phyloP scores from a whole-genome alignment of 805 yeast species.

The Sugiyamaella qingdaonensis region DNA sequence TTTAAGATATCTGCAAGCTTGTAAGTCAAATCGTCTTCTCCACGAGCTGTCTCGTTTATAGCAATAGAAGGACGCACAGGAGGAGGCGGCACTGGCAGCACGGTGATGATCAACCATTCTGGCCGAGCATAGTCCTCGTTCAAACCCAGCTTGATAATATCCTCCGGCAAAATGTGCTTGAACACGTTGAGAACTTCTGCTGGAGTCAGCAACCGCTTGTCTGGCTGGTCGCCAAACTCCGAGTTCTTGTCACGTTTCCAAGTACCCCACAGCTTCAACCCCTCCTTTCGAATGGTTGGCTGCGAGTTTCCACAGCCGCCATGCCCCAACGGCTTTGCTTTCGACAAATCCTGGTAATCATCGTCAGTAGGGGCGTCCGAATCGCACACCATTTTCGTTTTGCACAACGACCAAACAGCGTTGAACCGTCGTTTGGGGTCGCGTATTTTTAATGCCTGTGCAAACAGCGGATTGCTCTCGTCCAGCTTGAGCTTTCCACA shows the following conservation, averaged over 20 bases:
- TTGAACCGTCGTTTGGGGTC: conserved; percentile 96
- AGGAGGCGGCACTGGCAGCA: conserved; percentile 99
- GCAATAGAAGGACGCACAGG: conserved; percentile 99
- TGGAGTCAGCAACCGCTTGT: conserved; percentile 81
- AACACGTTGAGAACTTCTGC: conserved; percentile 87
- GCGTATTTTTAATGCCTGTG: conserved; percentile 80
- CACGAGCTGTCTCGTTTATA: conserved; percentile 95
- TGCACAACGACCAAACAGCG: conserved; percentile 93
- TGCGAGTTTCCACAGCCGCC: conserved; percentile 99
- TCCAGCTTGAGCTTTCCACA: conserved; percentile 93
- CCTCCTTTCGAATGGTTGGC: conserved; percentile 94
- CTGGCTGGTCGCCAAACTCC: conserved; percentile 87
- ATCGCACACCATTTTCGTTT: conserved; percentile 92
- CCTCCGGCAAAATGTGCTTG: conserved; percentile 84
- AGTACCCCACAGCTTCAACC: conserved; percentile 94
- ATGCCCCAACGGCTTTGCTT: conserved; percentile 45
- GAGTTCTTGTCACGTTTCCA: conserved; percentile 87
- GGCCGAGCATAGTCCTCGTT: conserved; percentile 97
- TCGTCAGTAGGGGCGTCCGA: conserved; percentile 63
- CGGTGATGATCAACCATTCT: conserved; percentile 96
- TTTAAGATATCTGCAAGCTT: conserved; percentile 94
- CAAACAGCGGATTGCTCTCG: conserved; percentile 75
- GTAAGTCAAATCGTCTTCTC: conserved; percentile 98
- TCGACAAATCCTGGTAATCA: conserved; percentile 44
- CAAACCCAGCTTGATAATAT: conserved; percentile 77